phyloP scores from a whole-genome alignment of 352 stramenopile genomes.

The Globisporangium yorkense region DNA sequence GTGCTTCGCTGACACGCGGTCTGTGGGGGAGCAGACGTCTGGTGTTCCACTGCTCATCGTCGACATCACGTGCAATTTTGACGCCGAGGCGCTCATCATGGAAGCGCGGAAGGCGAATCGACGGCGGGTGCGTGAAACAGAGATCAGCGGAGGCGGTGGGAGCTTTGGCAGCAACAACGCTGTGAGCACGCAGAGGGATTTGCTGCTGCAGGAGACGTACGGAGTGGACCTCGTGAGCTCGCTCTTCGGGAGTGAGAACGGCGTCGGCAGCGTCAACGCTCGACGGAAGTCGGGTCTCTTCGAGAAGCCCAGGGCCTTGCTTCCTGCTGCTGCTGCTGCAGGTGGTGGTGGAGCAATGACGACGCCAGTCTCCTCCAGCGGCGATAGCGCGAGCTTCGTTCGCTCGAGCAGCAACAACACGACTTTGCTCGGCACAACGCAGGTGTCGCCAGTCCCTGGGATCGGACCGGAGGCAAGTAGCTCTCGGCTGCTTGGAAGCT shows the following conservation, averaged over 20 bases:
- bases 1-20: slow-evolving; percentile 26
- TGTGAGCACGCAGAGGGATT: slow-evolving; percentile 13
- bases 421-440: background rate
- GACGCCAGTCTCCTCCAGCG: background rate
- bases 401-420: background rate
- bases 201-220: slow-evolving; percentile 49
- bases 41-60: slow-evolving; percentile 28
- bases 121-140: slow-evolving; percentile 4
- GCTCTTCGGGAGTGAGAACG: slow-evolving; percentile 21
- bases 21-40: slow-evolving; percentile 2
- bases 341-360: background rate
- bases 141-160: background rate
- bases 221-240: slow-evolving; percentile 51
- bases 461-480: background rate
- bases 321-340: background rate
- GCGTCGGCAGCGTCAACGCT: background rate
- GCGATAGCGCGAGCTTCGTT: background rate
- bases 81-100: slow-evolving; percentile 26
- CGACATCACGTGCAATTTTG: slow-evolving; percentile 44
- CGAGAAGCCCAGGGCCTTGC: slow-evolving; percentile 4
- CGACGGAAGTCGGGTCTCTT: slow-evolving; percentile 3
- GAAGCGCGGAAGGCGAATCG: slow-evolving; percentile 22
- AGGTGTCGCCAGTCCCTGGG: background rate
- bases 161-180: slow-evolving; percentile 18
- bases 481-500: slow-evolving; percentile 4